Evolutionary conservation across 139 green algal species (phyloP), one percentile per base, ranked within the genome.

Genomic region (Microglena sp.): DNA sequence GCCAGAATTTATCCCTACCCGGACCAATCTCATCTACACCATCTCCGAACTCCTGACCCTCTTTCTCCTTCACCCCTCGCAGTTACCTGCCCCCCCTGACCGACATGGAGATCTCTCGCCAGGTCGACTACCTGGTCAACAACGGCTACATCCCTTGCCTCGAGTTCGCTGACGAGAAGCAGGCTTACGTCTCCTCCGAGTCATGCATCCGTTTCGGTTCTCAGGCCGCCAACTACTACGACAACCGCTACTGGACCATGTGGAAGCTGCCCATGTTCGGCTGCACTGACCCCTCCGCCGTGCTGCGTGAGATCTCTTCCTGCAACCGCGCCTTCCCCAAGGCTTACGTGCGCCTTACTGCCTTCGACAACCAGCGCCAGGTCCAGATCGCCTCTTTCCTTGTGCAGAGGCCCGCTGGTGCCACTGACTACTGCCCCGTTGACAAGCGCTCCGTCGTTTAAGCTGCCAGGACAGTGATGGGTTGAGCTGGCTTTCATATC

Each of bases 241-340:
- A 94, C 75, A 95, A 92, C 85, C 77, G 87, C 32, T 97, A 97
- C 92, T 98, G 93, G 93, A 95, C 90, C 21, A 96, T 99, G 92
- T 99, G 87, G 86, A 99, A 99, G 93, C 90, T 99, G 77, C 93
- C 93, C 82, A 97, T 99, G 91, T 99, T 97, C 89, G 93, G 93
- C 81, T 99, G 94, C 94, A 91, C 71, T 60, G 83, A 97, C 85
- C 59, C 87, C 66, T 64, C 69, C 66, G 77, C 95, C 76, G 94
- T 99, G 60, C 84, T 98, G 70, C 62, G 53, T 0, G 94, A 99
- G 90, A 81, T 98, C 53, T 40, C 72, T 32, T 67, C 79, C 64
- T 88, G 77, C 90, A 83, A 74, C 71, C 82, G 80, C 61, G 81
- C 84, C 58, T 98, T 95, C 94, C 93, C 93, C 77, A 61, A 92